A percentile compares a stretch with the other conserved stretches of the same genome.
phyloP scores from a whole-genome alignment of 2,329 filamentous ascomycete species.

The Zasmidium angulare region DNA sequence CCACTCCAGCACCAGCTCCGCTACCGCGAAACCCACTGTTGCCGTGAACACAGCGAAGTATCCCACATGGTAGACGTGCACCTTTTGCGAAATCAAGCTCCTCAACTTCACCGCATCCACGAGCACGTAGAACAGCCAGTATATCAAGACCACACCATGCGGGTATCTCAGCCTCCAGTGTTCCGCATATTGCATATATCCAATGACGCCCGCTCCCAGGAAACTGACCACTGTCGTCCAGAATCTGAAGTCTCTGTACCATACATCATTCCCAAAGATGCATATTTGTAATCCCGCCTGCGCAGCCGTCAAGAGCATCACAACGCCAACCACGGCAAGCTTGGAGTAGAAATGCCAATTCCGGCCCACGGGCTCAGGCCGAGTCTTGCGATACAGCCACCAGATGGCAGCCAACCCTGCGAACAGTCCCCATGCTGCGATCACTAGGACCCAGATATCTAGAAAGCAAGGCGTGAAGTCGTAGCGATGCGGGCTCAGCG shows the following conservation, averaged over 20 bases:
- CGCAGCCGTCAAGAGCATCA: slow-evolving; percentile 66
- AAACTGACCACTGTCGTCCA: slow-evolving; percentile 75
- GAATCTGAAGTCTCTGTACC: slow-evolving; percentile 80
- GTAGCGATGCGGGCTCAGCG: slow-evolving; percentile 79
- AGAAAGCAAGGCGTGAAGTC: slow-evolving; percentile 98
- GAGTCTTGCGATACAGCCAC: slow-evolving; percentile 72
- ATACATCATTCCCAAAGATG: slow-evolving; percentile 62
- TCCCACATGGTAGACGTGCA: slow-evolving; percentile 63
- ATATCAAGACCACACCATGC: slow-evolving; percentile 85
- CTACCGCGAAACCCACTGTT: slow-evolving; percentile 66
- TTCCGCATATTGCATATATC: slow-evolving; percentile 80
- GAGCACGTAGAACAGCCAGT: slow-evolving; percentile 85
- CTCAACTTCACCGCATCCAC: slow-evolving; percentile 79
- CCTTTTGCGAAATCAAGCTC: slow-evolving; percentile 75
- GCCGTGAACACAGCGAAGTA: slow-evolving; percentile 78
- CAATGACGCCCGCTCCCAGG: slow-evolving; percentile 71
- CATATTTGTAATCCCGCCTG: slow-evolving; percentile 77
- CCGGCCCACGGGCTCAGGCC: slow-evolving; percentile 67
- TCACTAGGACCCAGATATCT: slow-evolving; percentile 79
- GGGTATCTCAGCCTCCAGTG: slow-evolving; percentile 79
- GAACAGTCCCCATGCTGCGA: slow-evolving; percentile 75
- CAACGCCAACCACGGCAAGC: slow-evolving; percentile 66
- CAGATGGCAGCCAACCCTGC: slow-evolving; percentile 75
- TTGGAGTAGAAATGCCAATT: slow-evolving; percentile 94
- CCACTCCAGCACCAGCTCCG: slow-evolving; percentile 80